Conservation (phyloP, 129 eudicot species). For the Kitagawia praeruptora region DNA sequence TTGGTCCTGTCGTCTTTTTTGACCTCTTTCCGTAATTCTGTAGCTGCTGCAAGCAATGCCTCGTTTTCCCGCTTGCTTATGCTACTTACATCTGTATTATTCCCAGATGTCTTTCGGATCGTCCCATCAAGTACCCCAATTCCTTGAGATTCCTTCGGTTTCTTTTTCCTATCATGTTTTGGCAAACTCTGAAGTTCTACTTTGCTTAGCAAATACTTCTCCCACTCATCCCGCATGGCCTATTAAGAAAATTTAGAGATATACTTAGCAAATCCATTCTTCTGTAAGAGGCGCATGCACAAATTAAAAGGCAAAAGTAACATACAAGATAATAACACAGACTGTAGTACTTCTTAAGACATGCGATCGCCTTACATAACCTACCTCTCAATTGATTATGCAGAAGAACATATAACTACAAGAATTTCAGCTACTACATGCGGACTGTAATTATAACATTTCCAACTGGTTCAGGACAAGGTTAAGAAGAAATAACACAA, state of each 20-base stretch:
- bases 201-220: slow-evolving; percentile 84
- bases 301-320: background rate
- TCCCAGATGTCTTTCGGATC: slow-evolving; percentile 37
- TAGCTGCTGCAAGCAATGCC: slow-evolving; percentile 83
- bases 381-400: background rate
- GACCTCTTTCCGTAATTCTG: slow-evolving; percentile 49
- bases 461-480: background rate
- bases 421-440: background rate
- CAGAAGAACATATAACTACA: background rate
- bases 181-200: slow-evolving; percentile 74
- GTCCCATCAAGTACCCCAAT: slow-evolving; percentile 80
- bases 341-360: background rate
- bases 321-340: background rate
- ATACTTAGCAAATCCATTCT: background rate
- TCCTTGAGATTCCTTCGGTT: slow-evolving; percentile 64
- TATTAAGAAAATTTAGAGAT: slow-evolving; percentile 7
- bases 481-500: background rate
- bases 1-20: slow-evolving; percentile 25
- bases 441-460: background rate
- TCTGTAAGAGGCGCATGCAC: background rate
- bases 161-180: slow-evolving; percentile 47
- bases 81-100: slow-evolving; percentile 65
- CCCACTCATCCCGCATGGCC: slow-evolving; percentile 94
- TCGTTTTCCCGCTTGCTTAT: slow-evolving; percentile 62
- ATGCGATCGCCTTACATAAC: background rate